Evolutionary conservation across 2,329 filamentous ascomycete species (phyloP).

Genomic region (Plenodomus tracheiphilus): DNA sequence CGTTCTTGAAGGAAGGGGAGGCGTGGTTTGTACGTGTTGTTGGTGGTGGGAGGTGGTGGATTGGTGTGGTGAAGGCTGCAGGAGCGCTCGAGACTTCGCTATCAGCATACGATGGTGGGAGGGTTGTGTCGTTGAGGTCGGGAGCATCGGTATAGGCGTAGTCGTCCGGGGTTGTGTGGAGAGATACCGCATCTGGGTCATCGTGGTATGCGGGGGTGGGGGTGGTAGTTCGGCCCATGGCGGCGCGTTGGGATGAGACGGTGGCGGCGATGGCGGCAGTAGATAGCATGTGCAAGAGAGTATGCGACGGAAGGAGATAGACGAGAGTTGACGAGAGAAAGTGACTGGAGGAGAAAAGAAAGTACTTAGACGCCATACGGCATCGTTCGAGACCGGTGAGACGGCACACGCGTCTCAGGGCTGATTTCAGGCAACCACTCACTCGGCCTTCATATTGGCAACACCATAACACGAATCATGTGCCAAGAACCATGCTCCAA

Average conservation of each 20-base stretch:
- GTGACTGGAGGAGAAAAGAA: conserved; percentile 1
- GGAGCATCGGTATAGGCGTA: conserved; percentile 44
- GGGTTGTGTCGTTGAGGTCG: conserved; percentile 22
- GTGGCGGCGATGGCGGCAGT: neutral
- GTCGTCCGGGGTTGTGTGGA: conserved; percentile 45
- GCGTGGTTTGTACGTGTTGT: conserved; percentile 34
- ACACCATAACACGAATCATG: too few species aligned
- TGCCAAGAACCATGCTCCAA: too few species aligned
- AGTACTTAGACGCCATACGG: conserved; percentile 9
- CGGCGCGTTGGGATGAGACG: conserved; percentile 1
- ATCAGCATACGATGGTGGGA: conserved; percentile 44
- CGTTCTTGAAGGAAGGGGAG: conserved; percentile 23
- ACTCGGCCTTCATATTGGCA: neutral
- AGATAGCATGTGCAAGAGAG: neutral
- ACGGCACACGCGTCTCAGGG: conserved; percentile 25
- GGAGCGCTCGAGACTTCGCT: conserved; percentile 26
- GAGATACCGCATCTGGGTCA: conserved; percentile 44
- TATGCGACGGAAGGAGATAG: too few species aligned
- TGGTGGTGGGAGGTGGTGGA: conserved; percentile 34
- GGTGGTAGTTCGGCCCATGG: conserved; percentile 37
- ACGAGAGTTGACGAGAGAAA: neutral
- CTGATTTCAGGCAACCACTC: conserved; percentile 28
- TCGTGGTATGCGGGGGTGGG: conserved; percentile 35
- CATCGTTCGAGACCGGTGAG: conserved; percentile 16
- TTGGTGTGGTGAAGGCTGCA: conserved; percentile 9